Evolutionary conservation across 352 stramenopile genomes (phyloP).

Genomic region (Phytophthora hibernalis): DNA sequence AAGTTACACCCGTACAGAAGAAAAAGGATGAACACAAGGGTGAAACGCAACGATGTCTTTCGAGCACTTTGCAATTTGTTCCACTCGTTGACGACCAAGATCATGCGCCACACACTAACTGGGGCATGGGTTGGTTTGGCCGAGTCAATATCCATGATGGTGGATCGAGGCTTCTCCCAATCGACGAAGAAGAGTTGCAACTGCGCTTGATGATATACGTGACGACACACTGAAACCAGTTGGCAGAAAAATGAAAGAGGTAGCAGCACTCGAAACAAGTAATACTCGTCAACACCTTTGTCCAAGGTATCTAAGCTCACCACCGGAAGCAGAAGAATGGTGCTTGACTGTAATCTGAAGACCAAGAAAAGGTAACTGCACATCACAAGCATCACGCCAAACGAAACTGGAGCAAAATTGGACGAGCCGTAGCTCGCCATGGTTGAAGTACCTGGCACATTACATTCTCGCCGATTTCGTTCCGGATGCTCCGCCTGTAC

Average conservation of each 20-base stretch:
- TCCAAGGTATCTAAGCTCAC: conserved; percentile 58
- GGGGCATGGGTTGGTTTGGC: conserved; percentile 51
- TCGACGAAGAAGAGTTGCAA: conserved; percentile 93
- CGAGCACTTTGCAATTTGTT: conserved; percentile 90
- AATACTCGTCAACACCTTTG: conserved; percentile 83
- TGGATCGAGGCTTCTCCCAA: conserved; percentile 91
- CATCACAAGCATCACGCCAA: conserved; percentile 77
- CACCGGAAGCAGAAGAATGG: conserved; percentile 91
- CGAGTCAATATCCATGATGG: conserved; percentile 66
- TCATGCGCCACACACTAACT: conserved; percentile 94
- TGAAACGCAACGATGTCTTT: conserved; percentile 83
- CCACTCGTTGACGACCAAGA: conserved; percentile 95
- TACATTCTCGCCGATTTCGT: conserved; percentile 63
- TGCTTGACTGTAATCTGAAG: conserved; percentile 92
- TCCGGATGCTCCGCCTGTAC: conserved; percentile 79
- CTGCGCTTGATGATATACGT: conserved; percentile 83
- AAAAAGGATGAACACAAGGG: conserved; percentile 87
- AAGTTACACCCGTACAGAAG: conserved; percentile 85
- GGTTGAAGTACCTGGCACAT: conserved; percentile 58
- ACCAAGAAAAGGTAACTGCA: conserved; percentile 93
- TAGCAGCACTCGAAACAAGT: conserved; percentile 86
- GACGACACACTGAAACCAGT: conserved; percentile 66
- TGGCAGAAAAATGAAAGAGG: conserved; percentile 86
- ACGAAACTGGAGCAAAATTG: conserved; percentile 52
- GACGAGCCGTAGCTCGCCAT: conserved; percentile 47